Conservation (phyloP, 2,329 filamentous ascomycete species). For the Didymella segeticola region DNA sequence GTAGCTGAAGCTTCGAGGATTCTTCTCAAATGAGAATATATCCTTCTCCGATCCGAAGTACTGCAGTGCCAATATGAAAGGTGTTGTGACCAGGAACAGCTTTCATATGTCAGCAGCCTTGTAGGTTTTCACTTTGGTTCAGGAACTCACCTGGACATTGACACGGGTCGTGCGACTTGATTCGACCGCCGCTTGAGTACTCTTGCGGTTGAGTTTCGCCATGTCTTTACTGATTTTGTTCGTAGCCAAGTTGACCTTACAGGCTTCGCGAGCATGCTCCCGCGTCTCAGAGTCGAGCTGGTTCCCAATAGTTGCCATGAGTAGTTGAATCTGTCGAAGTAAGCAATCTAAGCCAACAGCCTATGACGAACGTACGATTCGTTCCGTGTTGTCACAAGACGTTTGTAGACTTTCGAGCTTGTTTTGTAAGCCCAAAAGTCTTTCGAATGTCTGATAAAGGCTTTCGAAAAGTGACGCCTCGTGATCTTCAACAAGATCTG, state of each 20-base stretch:
- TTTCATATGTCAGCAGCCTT: neutral
- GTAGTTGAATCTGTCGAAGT: neutral
- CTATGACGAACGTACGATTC: neutral
- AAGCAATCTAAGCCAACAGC: too few relatives aligned
- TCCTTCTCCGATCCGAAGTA: constrained; percentile 20
- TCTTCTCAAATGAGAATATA: constrained; percentile 18
- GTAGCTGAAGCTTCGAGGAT: constrained; percentile 9
- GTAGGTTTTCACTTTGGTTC: too few relatives aligned
- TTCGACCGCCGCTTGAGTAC: neutral
- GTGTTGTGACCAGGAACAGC: constrained; percentile 11
- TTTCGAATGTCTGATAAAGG: neutral
- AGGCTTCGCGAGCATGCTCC: neutral
- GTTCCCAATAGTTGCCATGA: neutral
- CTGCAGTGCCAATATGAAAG: constrained; percentile 16
- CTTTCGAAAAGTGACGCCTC: neutral
- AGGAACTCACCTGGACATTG: neutral
- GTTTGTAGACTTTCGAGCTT: neutral
- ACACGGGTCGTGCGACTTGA: neutral
- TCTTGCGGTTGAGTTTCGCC: neutral
- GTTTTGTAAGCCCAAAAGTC: neutral
- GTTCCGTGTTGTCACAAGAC: neutral
- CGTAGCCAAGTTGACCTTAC: neutral
- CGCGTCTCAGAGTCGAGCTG: neutral
- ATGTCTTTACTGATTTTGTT: neutral
- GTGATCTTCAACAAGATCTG: neutral